Base-by-base conservation (phyloP, 257 asterid genomes). In the Capsicum chinense region DNA sequence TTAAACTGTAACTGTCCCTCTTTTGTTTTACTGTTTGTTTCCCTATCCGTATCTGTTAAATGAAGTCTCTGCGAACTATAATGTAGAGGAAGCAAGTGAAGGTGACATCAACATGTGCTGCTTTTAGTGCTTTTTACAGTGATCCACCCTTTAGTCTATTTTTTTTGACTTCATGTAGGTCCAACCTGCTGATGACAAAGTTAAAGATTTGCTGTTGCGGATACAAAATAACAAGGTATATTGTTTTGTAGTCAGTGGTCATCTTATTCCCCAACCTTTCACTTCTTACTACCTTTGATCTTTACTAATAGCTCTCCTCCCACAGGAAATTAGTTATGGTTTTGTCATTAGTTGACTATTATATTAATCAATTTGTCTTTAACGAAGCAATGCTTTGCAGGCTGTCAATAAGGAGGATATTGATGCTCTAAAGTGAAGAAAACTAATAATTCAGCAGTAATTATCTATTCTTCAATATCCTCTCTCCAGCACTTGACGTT, bases 371-470 rank as follows among this genome's bases (percentile, higher is more conserved):
- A 19, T 74, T 48, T 5, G 60, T 48, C 13, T 74, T 54, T 74
- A 74, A 74, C 80, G 50, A 66, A 74, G 60, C 60, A 50, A 48
- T 6, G 80, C 58, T 85, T 87, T 85, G 85, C 96, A 95, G 98
- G 94, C 88, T 57, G 88, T 93, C 50, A 83, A 88, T 56, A 84
- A 92, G 79, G 93, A 90, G 88, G 98, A 93, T 86, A 83, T 94
- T 85, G 97, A 93, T 85, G 90, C 90, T 90, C 95, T 97, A 79
- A 95, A 95, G 87, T 86, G 89, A 85, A 91, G 99, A 86, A 95
- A 89, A 89, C 97, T 97, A 76, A 93, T 97, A 76, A 85, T 80
- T 76, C 92, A 89, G 79, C 96, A 92, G 99, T 95, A 94, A 94
- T 86, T 82, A 81, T 82, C 87, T 62, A 26, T 67, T 9, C 60